phyloP scores from a whole-genome alignment of 176 grass and related monocot genomes.

The Metroxylon sagu region DNA sequence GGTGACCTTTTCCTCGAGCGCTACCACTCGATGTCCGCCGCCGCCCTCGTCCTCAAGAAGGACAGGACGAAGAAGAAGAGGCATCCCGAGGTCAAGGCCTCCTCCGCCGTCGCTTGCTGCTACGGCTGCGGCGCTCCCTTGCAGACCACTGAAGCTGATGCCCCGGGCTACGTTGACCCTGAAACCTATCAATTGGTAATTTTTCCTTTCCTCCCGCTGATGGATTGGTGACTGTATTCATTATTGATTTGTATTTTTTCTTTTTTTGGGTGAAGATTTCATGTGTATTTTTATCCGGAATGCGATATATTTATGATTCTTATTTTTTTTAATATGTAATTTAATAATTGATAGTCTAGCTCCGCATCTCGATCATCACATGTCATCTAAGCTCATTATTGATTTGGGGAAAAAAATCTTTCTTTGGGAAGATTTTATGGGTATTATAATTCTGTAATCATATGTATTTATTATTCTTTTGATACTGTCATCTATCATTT shows the following conservation, averaged over 20 bases:
- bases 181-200: conserved; percentile 64
- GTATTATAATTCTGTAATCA: too few relatives aligned
- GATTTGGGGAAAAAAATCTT: too few relatives aligned
- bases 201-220: too few relatives aligned
- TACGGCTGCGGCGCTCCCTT: conserved; percentile 91
- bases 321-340: not conserved
- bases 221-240: too few relatives aligned
- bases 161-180: conserved; percentile 62
- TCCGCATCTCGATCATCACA: too few relatives aligned
- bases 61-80: conserved; percentile 46
- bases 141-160: conserved; percentile 52
- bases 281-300: not conserved
- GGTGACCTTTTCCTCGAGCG: conserved; percentile 59
- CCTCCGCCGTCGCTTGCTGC: conserved; percentile 47
- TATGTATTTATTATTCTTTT: too few relatives aligned
- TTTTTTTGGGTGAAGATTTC: too few relatives aligned
- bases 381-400: too few relatives aligned
- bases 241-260: too few relatives aligned
- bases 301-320: not conserved
- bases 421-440: too few relatives aligned
- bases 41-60: conserved; percentile 22
- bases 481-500: too few relatives aligned
- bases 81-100: conserved; percentile 18
- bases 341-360: too few relatives aligned
- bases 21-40: conserved; percentile 34